Percentiles rank a stretch among this genome's conserved stretches.
These are phyloP conservation scores for Xanthoparmelia taractica DNA, from an alignment of 495 filamentous ascomycete genomes.

Conservation along the genomic window DNA sequence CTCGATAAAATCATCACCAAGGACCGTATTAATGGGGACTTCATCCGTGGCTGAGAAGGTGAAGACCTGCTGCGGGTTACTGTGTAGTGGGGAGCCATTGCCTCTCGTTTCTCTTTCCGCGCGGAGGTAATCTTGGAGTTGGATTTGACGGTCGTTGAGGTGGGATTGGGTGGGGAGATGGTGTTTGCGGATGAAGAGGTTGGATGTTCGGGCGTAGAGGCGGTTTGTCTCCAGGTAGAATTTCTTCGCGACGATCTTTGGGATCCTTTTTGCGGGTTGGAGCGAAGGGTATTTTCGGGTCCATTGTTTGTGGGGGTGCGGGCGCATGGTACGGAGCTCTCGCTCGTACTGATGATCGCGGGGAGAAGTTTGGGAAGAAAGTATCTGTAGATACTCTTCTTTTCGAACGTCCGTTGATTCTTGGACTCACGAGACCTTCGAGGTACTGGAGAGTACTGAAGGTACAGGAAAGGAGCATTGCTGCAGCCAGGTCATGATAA, in stretches of 20 bases:
- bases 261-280: not conserved
- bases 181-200: not conserved
- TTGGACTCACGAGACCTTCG: not conserved
- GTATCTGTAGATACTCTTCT: not conserved
- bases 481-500: not conserved
- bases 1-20: not conserved
- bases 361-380: not conserved
- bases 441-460: not conserved
- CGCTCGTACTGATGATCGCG: not conserved
- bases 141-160: not conserved
- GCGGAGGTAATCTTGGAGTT: not conserved
- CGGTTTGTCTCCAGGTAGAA: not conserved
- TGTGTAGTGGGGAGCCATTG: not conserved
- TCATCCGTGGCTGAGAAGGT: not conserved
- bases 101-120: not conserved
- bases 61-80: not conserved
- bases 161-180: not conserved
- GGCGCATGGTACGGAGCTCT: not conserved
- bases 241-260: not conserved
- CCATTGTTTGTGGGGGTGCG: not conserved
- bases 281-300: not conserved
- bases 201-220: not conserved
- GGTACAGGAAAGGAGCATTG: not conserved
- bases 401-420: not conserved
- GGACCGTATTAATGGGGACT: not conserved